Percentiles rank a stretch among this genome's conserved stretches.
phyloP scores from a whole-genome alignment of 2,329 filamentous ascomycete genomes.

The Paradendryphiella salina region DNA sequence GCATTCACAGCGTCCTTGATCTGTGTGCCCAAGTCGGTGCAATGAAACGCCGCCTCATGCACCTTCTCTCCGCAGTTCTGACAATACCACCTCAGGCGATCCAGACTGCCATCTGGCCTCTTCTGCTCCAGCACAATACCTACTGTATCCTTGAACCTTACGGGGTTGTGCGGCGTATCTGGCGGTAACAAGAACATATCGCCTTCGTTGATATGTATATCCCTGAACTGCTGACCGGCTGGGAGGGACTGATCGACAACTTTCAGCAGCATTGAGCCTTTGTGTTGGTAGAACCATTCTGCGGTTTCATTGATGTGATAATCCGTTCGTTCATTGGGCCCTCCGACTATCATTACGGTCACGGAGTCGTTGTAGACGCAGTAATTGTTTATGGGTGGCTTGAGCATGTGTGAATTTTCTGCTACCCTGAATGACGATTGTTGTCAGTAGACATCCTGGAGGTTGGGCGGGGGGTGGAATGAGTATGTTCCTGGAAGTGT shows the following conservation, averaged over 20 bases:
- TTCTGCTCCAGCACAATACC: conserved; percentile 89
- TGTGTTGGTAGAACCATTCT: conserved; percentile 98
- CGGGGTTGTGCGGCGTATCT: conserved; percentile 96
- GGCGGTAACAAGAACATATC: conserved; percentile 90
- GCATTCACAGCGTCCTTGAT: conserved; percentile 87
- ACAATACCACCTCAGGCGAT: conserved; percentile 93
- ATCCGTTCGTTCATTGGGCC: conserved; percentile 92
- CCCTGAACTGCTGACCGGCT: conserved; percentile 64
- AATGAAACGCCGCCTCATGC: conserved; percentile 84
- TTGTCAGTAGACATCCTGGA: neutral
- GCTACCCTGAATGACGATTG: conserved; percentile 67
- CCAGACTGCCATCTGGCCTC: conserved; percentile 68
- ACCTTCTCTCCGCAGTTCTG: conserved; percentile 69
- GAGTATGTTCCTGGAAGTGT: too few relatives aligned
- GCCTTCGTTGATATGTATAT: conserved; percentile 88
- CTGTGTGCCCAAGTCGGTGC: conserved; percentile 88
- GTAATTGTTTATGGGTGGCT: conserved; percentile 96
- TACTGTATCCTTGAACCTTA: conserved; percentile 91
- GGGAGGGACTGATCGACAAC: conserved; percentile 65
- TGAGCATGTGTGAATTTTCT: conserved; percentile 86
- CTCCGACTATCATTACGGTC: conserved; percentile 92
- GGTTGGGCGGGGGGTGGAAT: neutral
- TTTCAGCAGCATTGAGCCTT: conserved; percentile 90
- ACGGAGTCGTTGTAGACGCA: conserved; percentile 88
- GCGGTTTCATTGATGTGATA: conserved; percentile 97